A percentile compares a stretch with the other conserved stretches of the same genome.
Evolutionary conservation across 202 grass and related monocot genomes (phyloP).

Genomic region (Zoysia matrella): DNA sequence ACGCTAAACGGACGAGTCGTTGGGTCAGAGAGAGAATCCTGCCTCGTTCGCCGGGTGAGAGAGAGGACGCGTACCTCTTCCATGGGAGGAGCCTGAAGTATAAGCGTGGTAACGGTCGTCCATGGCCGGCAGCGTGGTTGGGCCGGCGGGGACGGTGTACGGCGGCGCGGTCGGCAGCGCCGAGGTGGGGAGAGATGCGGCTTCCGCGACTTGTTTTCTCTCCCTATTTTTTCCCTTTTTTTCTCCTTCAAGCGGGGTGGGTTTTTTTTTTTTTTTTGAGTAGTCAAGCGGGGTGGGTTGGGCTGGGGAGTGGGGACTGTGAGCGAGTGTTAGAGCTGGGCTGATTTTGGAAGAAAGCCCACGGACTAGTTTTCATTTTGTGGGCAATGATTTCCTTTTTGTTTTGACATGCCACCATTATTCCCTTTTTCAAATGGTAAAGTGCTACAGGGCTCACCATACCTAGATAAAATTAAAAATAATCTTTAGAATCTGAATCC

Average conservation of each 20-base stretch:
- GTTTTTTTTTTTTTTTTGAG: too few species aligned
- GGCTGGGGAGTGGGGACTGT: not conserved
- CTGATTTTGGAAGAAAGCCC: not conserved
- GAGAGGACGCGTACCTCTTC: conserved; percentile 7
- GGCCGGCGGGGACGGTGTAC: not conserved
- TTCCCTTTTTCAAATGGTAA: too few species aligned
- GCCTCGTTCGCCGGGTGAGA: not conserved
- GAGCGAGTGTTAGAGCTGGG: not conserved
- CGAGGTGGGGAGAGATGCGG: not conserved
- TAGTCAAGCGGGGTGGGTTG: not conserved
- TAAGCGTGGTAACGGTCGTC: conserved; percentile 34
- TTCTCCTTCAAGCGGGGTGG: too few species aligned
- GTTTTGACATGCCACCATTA: too few species aligned
- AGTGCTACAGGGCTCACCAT: too few species aligned
- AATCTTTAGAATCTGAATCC: not conserved
- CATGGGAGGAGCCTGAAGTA: not conserved
- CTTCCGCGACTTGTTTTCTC: not conserved
- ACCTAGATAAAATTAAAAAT: not conserved
- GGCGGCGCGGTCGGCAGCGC: not conserved
- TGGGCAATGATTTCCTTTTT: too few species aligned
- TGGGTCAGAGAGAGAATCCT: not conserved
- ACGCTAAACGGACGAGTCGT: not conserved
- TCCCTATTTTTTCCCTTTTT: not conserved
- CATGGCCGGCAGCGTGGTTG: not conserved
- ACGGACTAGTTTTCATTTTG: not conserved